Evolutionary conservation across 2,329 filamentous ascomycete genomes (phyloP).

Genomic region (Hypoxylon rubiginosum): DNA sequence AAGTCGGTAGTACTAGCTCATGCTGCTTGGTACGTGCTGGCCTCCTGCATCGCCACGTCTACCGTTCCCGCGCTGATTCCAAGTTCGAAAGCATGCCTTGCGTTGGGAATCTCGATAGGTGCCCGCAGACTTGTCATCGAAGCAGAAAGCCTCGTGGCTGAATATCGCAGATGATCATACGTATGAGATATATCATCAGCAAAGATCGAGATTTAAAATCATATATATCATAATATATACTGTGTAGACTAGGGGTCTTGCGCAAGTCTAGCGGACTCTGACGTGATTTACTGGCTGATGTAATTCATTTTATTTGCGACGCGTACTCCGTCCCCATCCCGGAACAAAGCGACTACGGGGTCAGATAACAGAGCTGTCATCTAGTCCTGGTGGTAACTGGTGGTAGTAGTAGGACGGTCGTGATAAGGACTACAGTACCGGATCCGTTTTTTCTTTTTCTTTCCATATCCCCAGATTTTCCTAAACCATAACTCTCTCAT

Average conservation of each 20-base stretch:
- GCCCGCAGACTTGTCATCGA: constrained; percentile 12
- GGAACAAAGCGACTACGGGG: constrained; percentile 3
- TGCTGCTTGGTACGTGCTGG: neutral
- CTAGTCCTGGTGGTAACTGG: constrained; percentile 21
- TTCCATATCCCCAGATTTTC: constrained; percentile 34
- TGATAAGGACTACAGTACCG: constrained; percentile 26
- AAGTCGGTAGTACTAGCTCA: constrained; percentile 21
- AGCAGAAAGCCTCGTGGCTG: neutral
- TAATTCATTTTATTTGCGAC: constrained; percentile 30
- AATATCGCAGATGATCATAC: neutral
- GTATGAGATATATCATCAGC: constrained; percentile 3
- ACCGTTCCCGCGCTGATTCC: constrained; percentile 13
- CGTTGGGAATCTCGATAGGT: constrained; percentile 31
- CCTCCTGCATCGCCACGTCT: constrained; percentile 36
- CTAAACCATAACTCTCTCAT: neutral
- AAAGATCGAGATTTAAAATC: constrained; percentile 17
- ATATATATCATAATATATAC: neutral
- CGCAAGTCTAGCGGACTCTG: constrained; percentile 34
- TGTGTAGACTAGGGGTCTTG: constrained; percentile 22
- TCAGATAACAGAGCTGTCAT: constrained; percentile 26
- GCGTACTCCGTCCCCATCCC: neutral
- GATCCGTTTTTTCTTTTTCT: neutral
- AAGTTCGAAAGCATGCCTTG: neutral
- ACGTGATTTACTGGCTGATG: constrained; percentile 42
- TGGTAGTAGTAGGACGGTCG: constrained; percentile 24